Base-by-base conservation (phyloP, 1,284 basidiomycete genomes). In the Xerocomus nothofagi region DNA sequence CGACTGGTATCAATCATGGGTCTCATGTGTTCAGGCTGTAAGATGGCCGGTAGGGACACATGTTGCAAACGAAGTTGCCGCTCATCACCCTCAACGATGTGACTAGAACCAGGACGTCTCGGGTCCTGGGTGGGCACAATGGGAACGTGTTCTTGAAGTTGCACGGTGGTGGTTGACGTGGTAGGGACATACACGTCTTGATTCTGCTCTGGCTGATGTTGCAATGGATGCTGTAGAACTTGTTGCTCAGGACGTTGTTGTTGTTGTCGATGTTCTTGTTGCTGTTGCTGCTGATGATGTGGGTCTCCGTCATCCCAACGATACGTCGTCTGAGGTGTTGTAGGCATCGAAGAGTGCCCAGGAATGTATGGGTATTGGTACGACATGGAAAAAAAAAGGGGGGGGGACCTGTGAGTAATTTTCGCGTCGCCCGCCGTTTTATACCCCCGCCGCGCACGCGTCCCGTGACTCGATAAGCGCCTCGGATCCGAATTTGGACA, bases 291-390 rank as follows among this genome's bases (percentile, higher is more conserved):
- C 4, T 53, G 62, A n/a, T 52, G 49, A 15, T 53, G 51, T n/a
- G 18, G 47, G 18, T 65, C 54, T 50, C 55, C 45, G 42, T 49
- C 50, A 42, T 70, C 65, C 70, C 70, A 72, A 50, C 54, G 68
- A 49, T 56, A 69, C 3, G 58, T 36, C 14, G 65, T 56, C 41
- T 59, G 60, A 2, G 69, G 67, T 21, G 69, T 71, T 47, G 70
- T 52, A 40, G 69, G 63, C 57, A 57, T 61, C 18, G 70, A 69
- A 44, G 67, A 60, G 53, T 69, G 63, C 52, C 67, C 69, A 41
- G 57, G 62, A 47, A 57, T 65, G 66, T 58, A 59, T 46, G 65
- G 68, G 55, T 69, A 71, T 57, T 66, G 71, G 64, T 71, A 71
- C 52, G 69, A 69, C 70, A 71, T 71, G 62, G 61, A 55, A 57